phyloP scores from a whole-genome alignment of 345 rosid genomes.

The Ailanthus altissimus region DNA sequence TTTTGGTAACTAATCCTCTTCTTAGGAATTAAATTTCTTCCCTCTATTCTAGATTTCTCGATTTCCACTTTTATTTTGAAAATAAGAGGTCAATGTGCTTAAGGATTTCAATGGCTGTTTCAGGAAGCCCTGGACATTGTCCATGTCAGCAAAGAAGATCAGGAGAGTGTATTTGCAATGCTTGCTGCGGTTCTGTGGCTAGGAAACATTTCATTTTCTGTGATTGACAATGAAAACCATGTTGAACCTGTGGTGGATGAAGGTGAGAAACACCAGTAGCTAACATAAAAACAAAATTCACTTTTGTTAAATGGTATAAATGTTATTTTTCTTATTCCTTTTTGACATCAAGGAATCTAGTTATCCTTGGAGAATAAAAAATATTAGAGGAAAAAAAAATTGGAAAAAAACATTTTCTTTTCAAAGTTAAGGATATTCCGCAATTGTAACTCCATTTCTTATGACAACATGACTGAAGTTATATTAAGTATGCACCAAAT shows the following conservation, averaged over 20 bases:
- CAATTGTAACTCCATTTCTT: background rate
- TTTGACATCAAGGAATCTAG: background rate
- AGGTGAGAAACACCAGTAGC: conserved; percentile 50
- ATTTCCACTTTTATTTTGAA: conserved; percentile 1
- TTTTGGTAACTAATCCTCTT: conserved; percentile 51
- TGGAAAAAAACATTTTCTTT: background rate
- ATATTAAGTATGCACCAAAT: background rate
- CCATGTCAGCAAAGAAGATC: conserved; percentile 95
- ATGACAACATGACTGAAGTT: background rate
- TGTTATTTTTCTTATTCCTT: background rate
- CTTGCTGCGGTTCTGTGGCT: conserved; percentile 98
- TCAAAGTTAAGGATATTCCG: background rate
- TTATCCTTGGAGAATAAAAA: background rate
- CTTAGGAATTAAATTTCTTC: conserved; percentile 16
- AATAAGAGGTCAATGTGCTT: conserved; percentile 12
- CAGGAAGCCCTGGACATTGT: conserved; percentile 98
- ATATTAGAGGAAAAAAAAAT: background rate
- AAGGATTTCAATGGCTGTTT: conserved; percentile 22
- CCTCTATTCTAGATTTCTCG: conserved; percentile 9
- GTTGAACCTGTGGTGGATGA: conserved; percentile 82
- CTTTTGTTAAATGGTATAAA: background rate
- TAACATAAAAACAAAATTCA: background rate
- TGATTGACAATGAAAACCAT: conserved; percentile 92
- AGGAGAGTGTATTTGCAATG: conserved; percentile 92
- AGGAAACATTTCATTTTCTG: conserved; percentile 78